These are phyloP conservation scores for Tricholoma matsutake DNA, from an alignment of 768 basidiomycete genomes.

Conservation along the genomic window DNA sequence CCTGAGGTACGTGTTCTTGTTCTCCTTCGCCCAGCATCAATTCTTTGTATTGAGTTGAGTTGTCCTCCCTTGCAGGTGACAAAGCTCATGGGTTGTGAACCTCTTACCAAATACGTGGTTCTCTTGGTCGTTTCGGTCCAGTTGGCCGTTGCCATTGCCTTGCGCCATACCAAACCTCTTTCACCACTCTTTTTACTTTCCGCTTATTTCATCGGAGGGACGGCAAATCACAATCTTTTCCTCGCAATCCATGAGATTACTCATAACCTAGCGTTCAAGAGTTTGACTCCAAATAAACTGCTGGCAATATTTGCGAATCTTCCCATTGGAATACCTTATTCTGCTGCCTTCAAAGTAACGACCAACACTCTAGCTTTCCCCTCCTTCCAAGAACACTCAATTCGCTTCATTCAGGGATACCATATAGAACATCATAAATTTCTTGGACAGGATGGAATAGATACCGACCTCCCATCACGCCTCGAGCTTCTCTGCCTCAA, in stretches of 20 bases:
- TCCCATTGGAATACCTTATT: slow-evolving; percentile 93
- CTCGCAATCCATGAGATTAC: slow-evolving; percentile 99
- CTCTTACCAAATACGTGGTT: slow-evolving; percentile 89
- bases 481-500: slow-evolving; percentile 84
- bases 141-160: slow-evolving; percentile 54
- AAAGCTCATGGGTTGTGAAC: slow-evolving; percentile 95
- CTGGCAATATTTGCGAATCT: slow-evolving; percentile 90
- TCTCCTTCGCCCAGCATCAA: background rate
- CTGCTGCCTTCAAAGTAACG: slow-evolving; percentile 88
- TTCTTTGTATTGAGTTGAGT: background rate
- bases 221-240: slow-evolving; percentile 96
- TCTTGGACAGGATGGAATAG: slow-evolving; percentile 92
- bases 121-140: slow-evolving; percentile 78
- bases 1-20: slow-evolving; percentile 60
- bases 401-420: slow-evolving; percentile 53
- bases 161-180: slow-evolving; percentile 67
- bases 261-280: slow-evolving; percentile 91
- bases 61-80: slow-evolving; percentile 57
- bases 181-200: slow-evolving; percentile 70
- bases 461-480: slow-evolving; percentile 89
- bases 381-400: background rate
- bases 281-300: slow-evolving; percentile 78
- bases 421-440: slow-evolving; percentile 97
- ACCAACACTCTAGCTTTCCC: background rate
- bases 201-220: slow-evolving; percentile 89